Evolutionary conservation across 306 rosid genomes (phyloP).

Genomic region (apple (Malus domestica)): ASM211411v1 NC_041804.1:3333001-3333500

Average conservation of each 20-base stretch:
- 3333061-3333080: conserved; percentile 73
- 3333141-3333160: conserved; percentile 38
- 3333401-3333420: conserved; percentile 90
- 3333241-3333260: conserved; percentile 41
- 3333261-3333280: conserved; percentile 46
- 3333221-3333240: conserved; percentile 38
- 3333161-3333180: conserved; percentile 69
- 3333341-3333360: conserved; percentile 37
- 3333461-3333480: conserved; percentile 86
- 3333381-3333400: conserved; percentile 40
- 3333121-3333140: background rate
- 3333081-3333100: conserved; percentile 42
- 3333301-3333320: conserved; percentile 84
- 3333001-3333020: conserved; percentile 56
- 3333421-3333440: conserved; percentile 65
- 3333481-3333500: conserved; percentile 85
- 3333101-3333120: conserved; percentile 29
- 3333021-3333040: conserved; percentile 19
- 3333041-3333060: conserved; percentile 56
- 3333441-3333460: conserved; percentile 76
- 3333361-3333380: conserved; percentile 83
- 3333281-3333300: conserved; percentile 67
- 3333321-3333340: conserved; percentile 71
- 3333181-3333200: conserved; percentile 77
- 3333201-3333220: conserved; percentile 67